phyloP scores from a whole-genome alignment of 495 filamentous ascomycete species.

The Tricharina praecox region DNA sequence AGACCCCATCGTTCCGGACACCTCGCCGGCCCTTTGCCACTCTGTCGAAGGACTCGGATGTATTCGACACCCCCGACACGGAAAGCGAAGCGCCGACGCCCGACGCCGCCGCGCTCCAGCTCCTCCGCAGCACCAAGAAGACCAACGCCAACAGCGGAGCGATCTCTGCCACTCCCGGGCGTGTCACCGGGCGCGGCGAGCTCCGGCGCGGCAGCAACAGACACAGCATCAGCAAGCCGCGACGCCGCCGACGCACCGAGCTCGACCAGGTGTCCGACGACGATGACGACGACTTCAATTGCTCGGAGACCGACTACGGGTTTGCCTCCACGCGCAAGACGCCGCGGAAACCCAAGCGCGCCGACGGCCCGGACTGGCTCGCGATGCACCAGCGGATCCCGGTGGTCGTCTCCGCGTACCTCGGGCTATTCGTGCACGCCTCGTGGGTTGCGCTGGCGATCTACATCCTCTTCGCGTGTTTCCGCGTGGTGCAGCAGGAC shows the following conservation, averaged over 20 bases:
- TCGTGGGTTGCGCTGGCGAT: slow-evolving; percentile 25
- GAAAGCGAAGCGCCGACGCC: slow-evolving; percentile 42
- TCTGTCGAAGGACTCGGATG: slow-evolving; percentile 1
- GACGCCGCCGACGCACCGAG: slow-evolving; percentile 37
- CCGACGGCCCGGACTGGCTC: slow-evolving; percentile 40
- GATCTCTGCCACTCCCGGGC: slow-evolving; percentile 2
- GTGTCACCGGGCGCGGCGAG: slow-evolving; percentile 38
- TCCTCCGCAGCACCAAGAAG: slow-evolving; percentile 14
- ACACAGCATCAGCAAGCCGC: slow-evolving; percentile 36
- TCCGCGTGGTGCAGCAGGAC: slow-evolving; percentile 55
- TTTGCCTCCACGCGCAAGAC: slow-evolving; percentile 31
- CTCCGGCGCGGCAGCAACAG: slow-evolving; percentile 39
- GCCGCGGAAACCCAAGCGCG: slow-evolving; percentile 39
- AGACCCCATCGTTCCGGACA: slow-evolving; percentile 1
- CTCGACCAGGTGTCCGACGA: slow-evolving; percentile 28
- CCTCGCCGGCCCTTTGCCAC: neutral
- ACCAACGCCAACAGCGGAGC: neutral
- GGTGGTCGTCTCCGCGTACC: slow-evolving; percentile 66
- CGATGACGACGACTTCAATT: slow-evolving; percentile 26
- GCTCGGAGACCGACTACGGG: slow-evolving; percentile 7
- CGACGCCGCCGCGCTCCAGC: slow-evolving; percentile 42
- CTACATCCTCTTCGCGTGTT: slow-evolving; percentile 53
- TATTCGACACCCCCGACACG: slow-evolving; percentile 31
- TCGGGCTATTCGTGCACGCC: slow-evolving; percentile 40
- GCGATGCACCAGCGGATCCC: slow-evolving; percentile 62